These are phyloP conservation scores for Ophiostoma sp. DNA, from an alignment of 2,329 filamentous ascomycete species.

Conservation along the genomic window DNA sequence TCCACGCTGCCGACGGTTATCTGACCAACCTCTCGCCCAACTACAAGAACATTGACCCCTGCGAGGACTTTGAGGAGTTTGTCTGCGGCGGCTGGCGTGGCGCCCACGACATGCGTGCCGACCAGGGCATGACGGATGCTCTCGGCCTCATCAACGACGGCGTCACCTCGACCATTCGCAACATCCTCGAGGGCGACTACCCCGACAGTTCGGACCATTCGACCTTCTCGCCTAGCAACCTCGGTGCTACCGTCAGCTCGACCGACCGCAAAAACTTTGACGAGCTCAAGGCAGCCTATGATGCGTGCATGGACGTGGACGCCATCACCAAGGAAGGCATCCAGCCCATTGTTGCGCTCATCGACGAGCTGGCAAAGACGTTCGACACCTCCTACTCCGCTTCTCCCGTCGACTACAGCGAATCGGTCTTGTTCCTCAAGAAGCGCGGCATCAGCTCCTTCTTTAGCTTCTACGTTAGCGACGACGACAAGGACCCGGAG, in stretches of 20 bases:
- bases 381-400: constrained; percentile 36
- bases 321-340: constrained; percentile 56
- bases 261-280: constrained; percentile 63
- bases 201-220: constrained; percentile 44
- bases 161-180: constrained; percentile 58
- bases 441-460: constrained; percentile 47
- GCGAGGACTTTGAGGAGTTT: constrained; percentile 66
- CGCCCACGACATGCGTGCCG: constrained; percentile 63
- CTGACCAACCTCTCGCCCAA: constrained; percentile 61
- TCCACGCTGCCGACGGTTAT: constrained; percentile 63
- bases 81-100: constrained; percentile 68
- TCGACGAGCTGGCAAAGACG: constrained; percentile 52
- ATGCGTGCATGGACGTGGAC: constrained; percentile 65
- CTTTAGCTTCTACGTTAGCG: constrained; percentile 39
- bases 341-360: constrained; percentile 55
- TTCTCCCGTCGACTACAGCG: constrained; percentile 39
- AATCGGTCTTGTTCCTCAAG: constrained; percentile 50
- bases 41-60: constrained; percentile 65
- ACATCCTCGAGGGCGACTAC: constrained; percentile 62
- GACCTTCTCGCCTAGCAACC: constrained; percentile 47
- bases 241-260: constrained; percentile 41
- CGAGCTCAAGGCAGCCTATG: constrained; percentile 64
- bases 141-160: constrained; percentile 62
- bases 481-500: constrained; percentile 48
- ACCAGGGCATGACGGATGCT: constrained; percentile 62